These are phyloP conservation scores for Phyllosticta citribraziliensis DNA, from an alignment of 2,329 filamentous ascomycete genomes.

Conservation along the genomic window DNA sequence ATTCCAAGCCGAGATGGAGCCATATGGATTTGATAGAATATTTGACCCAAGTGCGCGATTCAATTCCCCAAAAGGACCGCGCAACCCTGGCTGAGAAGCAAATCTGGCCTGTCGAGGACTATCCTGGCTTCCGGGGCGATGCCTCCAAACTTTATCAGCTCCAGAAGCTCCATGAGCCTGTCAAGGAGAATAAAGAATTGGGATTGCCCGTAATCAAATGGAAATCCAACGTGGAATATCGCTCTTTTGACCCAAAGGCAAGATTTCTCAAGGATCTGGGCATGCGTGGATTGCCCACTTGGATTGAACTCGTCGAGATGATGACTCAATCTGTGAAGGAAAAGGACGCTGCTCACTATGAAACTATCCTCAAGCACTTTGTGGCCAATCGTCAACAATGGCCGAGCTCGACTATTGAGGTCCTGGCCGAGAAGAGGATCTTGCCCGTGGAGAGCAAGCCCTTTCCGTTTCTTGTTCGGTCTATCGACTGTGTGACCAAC, in stretches of 20 bases:
- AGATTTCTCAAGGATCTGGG: slow-evolving; percentile 27
- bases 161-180: slow-evolving; percentile 26
- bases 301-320: slow-evolving; percentile 5
- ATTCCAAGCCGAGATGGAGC: slow-evolving; percentile 58
- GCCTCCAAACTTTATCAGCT: slow-evolving; percentile 25
- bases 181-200: slow-evolving; percentile 44
- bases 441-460: slow-evolving; percentile 21
- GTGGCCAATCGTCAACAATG: slow-evolving; percentile 4
- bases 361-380: slow-evolving; percentile 3
- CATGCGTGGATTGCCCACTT: slow-evolving; percentile 3
- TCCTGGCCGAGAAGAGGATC: slow-evolving; percentile 4
- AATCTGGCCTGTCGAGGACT: slow-evolving; percentile 9
- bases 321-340: not conserved
- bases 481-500: slow-evolving; percentile 75
- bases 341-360: slow-evolving; percentile 1
- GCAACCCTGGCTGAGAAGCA: slow-evolving; percentile 34
- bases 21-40: slow-evolving; percentile 94
- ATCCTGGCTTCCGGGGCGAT: slow-evolving; percentile 14
- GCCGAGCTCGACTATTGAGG: not conserved
- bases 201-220: slow-evolving; percentile 47
- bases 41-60: slow-evolving; percentile 75
- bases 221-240: slow-evolving; percentile 20
- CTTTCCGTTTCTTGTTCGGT: slow-evolving; percentile 56
- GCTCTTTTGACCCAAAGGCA: slow-evolving; percentile 13
- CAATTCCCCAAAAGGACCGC: slow-evolving; percentile 70